phyloP scores from a whole-genome alignment of 208 protist genomes.

The Leishmania tarentolae region DNA sequence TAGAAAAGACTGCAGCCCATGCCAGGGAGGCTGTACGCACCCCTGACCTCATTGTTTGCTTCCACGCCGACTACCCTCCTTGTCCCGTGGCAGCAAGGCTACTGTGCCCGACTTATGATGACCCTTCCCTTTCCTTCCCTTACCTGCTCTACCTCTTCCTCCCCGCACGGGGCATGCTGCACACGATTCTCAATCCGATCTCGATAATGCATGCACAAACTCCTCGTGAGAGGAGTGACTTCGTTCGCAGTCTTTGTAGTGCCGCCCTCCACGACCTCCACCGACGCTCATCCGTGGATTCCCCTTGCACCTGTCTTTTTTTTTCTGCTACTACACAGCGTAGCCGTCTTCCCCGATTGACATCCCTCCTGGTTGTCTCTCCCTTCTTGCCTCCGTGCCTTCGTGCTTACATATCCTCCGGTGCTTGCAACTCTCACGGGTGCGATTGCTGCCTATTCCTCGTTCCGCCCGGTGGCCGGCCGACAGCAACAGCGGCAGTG shows the following conservation, averaged over 20 bases:
- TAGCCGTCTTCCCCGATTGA: not conserved
- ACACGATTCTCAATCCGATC: not conserved
- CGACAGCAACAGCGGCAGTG: not conserved
- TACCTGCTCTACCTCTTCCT: not conserved
- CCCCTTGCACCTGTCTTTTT: not conserved
- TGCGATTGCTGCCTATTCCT: not conserved
- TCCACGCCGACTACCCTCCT: constrained; percentile 11
- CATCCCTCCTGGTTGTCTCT: not conserved
- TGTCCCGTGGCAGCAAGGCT: too few species aligned
- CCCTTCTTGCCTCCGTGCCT: not conserved
- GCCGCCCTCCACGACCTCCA: not conserved
- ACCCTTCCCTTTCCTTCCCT: not conserved
- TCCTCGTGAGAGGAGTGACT: not conserved
- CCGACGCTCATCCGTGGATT: not conserved
- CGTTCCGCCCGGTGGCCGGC: not conserved
- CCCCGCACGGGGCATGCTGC: not conserved
- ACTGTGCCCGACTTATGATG: not conserved
- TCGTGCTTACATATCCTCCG: not conserved
- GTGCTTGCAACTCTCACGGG: not conserved
- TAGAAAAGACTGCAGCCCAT: not conserved
- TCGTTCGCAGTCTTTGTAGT: not conserved
- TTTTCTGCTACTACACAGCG: not conserved
- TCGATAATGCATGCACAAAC: not conserved
- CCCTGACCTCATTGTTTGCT: not conserved
- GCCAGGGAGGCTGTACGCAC: too few species aligned